Base-by-base conservation (phyloP, 2,329 filamentous ascomycete genomes). In the Aaosphaeria arxii region DNA sequence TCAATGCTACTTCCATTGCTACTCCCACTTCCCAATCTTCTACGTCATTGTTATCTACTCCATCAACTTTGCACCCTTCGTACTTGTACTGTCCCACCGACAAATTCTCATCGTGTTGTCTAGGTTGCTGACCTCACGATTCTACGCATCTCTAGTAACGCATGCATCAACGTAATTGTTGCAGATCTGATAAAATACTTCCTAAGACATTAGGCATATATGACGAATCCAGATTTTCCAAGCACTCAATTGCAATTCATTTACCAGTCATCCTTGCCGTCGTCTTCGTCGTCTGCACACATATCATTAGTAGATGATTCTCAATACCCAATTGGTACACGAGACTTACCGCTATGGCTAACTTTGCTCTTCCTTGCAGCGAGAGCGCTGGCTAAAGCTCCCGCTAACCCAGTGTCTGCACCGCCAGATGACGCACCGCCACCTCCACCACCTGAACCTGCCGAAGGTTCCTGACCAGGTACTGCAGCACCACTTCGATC, bases 341-440 rank as follows among this genome's bases (percentile, higher is more conserved):
- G 40, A 24, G 45, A 62, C 61, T 84, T 83, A 96, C 92, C 92
- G 78, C 89, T 95, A 69, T 89, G 87, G 74, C 89, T 89, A 68
- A 96, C 92, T 78, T 95, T 96, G 71, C 90, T 84, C 77, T 96
- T 96, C 70, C 92, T 81, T 74, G 84, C 86, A 50, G 89, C 89
- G 59, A 96, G 74, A 42, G 90, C 91, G 74, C 87, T 89, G 24
- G 90, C 89, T 80, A 96, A 65, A 41, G 75, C 75, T 9, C 73
- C 74, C 47, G 75, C 76, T 58, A 78, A 52, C 11, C 70, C 70
- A 59, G 61, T 62, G 30, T 69, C 67, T 44, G 56, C 54, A 24
- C 56, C 63, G 35, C 54, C 63, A 35, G 59, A 55, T 11, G 59
- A 53, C 31, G 61, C 53, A 42, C 59, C 63, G 32, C 61, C 74